Conservation (phyloP, 1,139 yeast genomes). For the Zygoascus meyerae region DNA sequence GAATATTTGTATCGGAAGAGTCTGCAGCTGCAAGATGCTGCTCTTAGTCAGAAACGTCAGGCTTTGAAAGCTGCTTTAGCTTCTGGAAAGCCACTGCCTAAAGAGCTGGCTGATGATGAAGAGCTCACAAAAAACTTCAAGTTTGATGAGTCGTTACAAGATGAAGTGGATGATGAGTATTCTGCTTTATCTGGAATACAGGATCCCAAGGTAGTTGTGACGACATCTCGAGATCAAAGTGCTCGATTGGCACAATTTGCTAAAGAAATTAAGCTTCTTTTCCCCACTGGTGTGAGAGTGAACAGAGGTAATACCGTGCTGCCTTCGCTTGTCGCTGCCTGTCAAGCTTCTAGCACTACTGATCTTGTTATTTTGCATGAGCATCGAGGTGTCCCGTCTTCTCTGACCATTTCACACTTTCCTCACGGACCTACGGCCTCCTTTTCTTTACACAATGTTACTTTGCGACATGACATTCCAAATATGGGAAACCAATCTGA, state of each 20-base stretch:
- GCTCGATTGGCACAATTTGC: slow-evolving; percentile 83
- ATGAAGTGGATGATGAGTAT: slow-evolving; percentile 77
- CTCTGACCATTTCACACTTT: slow-evolving; percentile 85
- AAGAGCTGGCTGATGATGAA: slow-evolving; percentile 83
- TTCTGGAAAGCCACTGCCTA: slow-evolving; percentile 82
- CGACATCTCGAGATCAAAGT: slow-evolving; percentile 90
- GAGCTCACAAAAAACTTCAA: slow-evolving; percentile 74
- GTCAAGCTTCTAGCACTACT: slow-evolving; percentile 68
- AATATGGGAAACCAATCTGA: slow-evolving; percentile 85
- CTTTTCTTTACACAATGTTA: slow-evolving; percentile 91
- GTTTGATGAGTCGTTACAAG: slow-evolving; percentile 66
- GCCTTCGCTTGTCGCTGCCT: slow-evolving; percentile 79
- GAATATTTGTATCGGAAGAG: slow-evolving; percentile 88
- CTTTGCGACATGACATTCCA: slow-evolving; percentile 84
- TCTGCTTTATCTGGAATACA: slow-evolving; percentile 77
- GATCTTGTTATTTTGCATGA: slow-evolving; percentile 87
- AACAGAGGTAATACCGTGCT: slow-evolving; percentile 91
- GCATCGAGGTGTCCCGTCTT: slow-evolving; percentile 97
- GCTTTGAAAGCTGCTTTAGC: slow-evolving; percentile 84
- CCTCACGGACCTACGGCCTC: slow-evolving; percentile 98
- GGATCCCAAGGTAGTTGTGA: slow-evolving; percentile 90
- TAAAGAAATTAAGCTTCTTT: slow-evolving; percentile 80
- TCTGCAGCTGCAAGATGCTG: slow-evolving; percentile 83
- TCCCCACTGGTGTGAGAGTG: slow-evolving; percentile 83
- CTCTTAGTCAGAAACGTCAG: slow-evolving; percentile 78